Evolutionary conservation across 805 yeast species (phyloP).

Genomic region (Geotrichum ghanense): DNA sequence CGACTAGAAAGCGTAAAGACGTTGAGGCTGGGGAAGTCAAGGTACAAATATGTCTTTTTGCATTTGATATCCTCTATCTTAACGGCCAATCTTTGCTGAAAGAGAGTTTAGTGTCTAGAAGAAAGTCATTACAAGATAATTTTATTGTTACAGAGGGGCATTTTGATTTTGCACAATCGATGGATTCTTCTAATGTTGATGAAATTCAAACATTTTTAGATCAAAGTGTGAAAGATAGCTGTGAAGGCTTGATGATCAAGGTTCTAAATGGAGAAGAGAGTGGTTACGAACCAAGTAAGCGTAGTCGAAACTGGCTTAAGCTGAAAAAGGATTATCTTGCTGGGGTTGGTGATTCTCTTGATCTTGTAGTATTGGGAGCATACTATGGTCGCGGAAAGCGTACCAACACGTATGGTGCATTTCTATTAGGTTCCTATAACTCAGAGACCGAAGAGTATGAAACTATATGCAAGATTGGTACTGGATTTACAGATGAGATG

Average conservation of each 20-base stretch:
- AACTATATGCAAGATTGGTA: slow-evolving; percentile 93
- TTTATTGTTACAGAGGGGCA: slow-evolving; percentile 60
- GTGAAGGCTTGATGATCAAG: slow-evolving; percentile 96
- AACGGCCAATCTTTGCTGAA: slow-evolving; percentile 65
- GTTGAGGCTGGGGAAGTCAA: slow-evolving; percentile 80
- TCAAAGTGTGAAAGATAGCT: slow-evolving; percentile 75
- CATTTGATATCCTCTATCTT: slow-evolving; percentile 71
- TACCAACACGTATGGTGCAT: slow-evolving; percentile 93
- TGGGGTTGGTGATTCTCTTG: slow-evolving; percentile 94
- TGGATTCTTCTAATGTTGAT: slow-evolving; percentile 55
- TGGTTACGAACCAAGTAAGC: slow-evolving; percentile 84
- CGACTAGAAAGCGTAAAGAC: slow-evolving; percentile 90
- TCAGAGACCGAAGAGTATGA: slow-evolving; percentile 87
- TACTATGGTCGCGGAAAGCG: slow-evolving; percentile 90
- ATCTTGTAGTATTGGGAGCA: slow-evolving; percentile 88
- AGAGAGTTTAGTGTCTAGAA: slow-evolving; percentile 56
- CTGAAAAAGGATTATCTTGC: slow-evolving; percentile 88
- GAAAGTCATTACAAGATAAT: slow-evolving; percentile 45
- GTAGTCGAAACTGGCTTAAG: slow-evolving; percentile 93
- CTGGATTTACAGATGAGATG: slow-evolving; percentile 87
- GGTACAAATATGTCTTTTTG: slow-evolving; percentile 86
- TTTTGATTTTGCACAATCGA: slow-evolving; percentile 66
- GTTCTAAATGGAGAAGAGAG: slow-evolving; percentile 72
- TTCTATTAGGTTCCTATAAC: slow-evolving; percentile 80
- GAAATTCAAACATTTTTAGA: slow-evolving; percentile 80